Conservation (phyloP, 108 stramenopile genomes). For the Cylindrotheca closterium region DNA sequence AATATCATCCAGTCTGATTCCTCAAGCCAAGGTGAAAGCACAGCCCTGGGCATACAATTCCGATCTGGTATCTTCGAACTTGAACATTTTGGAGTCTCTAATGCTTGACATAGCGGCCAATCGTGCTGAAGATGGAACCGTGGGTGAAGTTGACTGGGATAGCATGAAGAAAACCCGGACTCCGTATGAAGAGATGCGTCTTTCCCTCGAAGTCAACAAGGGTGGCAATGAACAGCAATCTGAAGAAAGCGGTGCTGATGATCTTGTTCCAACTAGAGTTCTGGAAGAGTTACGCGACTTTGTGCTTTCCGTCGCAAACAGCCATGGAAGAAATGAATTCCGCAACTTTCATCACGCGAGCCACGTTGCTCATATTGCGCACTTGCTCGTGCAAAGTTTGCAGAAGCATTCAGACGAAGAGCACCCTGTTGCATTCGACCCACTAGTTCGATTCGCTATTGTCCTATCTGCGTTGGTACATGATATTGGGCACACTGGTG, state of each 20-base stretch:
- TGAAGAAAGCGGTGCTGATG: neutral
- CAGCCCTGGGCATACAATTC: no score
- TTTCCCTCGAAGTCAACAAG: neutral
- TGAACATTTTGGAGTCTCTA: slow-evolving; percentile 18
- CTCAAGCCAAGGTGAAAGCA: no score
- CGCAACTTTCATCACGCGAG: slow-evolving; percentile 5
- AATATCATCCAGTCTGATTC: no score
- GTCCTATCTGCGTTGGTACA: slow-evolving; percentile 62
- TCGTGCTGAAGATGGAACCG: neutral
- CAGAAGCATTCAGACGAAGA: neutral
- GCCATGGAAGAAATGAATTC: neutral
- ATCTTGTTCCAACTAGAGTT: neutral
- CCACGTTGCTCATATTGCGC: neutral
- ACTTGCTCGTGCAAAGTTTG: neutral
- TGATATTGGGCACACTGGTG: slow-evolving; percentile 52
- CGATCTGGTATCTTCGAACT: slow-evolving; percentile 27
- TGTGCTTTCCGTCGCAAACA: slow-evolving; percentile 5
- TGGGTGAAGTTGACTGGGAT: neutral
- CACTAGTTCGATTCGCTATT: slow-evolving; percentile 42
- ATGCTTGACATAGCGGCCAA: slow-evolving; percentile 14
- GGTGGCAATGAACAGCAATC: neutral
- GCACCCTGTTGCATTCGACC: slow-evolving; percentile 19
- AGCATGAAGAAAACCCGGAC: neutral
- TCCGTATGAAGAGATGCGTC: neutral
- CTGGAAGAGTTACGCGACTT: slow-evolving; percentile 11